Evolutionary conservation across 768 basidiomycete genomes (phyloP), one percentile per base, ranked within the genome.

Genomic region (Chlorophyllum brunneum): DNA sequence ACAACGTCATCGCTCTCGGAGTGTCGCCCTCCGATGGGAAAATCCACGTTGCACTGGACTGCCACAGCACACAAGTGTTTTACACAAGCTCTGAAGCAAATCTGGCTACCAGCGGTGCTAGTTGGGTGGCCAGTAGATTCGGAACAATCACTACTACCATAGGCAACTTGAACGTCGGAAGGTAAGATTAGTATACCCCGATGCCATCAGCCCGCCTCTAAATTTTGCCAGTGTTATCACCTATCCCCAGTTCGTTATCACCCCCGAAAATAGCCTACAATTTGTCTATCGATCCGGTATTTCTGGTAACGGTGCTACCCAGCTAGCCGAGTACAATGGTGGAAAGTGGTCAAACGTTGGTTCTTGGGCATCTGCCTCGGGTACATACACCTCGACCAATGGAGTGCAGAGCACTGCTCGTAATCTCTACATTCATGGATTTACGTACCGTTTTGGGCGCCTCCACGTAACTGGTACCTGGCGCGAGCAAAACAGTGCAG

Each of bases 371-470:
- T 68, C 72, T 8, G 70, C 70, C 0, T 65, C 69, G 23, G 74
- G 72, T 44, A 71, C 70, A 0, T 77, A 77, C 45, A 73, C 66
- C 1, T 70, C 76, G 11, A 67, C 71, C 1, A 73, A 69, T 44
- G 72, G 74, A 4, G 70, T 60, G 10, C 67, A 62, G 8, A 75
- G 74, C 54, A 63, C 66, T 16, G 70, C 72, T 6, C 65, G 76
- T 2, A 77, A 75, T 55, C 60, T 77, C 9, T 77, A 77, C 54
- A 77, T 76, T 59, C 74, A 77, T 44, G 76, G 74, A 0, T 75
- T 75, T 59, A 73, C 74, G 1, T 75, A 76, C 57, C 61, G 70
- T 39, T 61, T 59, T 1, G 61, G 59, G 7, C 64, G 70, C 11
- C 58, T 67, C 0, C 73, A 77, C 58, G 70, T 77, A 26, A 71